These are phyloP conservation scores for Plasmopara muralis DNA, from an alignment of 352 stramenopile genomes.

Conservation along the genomic window DNA sequence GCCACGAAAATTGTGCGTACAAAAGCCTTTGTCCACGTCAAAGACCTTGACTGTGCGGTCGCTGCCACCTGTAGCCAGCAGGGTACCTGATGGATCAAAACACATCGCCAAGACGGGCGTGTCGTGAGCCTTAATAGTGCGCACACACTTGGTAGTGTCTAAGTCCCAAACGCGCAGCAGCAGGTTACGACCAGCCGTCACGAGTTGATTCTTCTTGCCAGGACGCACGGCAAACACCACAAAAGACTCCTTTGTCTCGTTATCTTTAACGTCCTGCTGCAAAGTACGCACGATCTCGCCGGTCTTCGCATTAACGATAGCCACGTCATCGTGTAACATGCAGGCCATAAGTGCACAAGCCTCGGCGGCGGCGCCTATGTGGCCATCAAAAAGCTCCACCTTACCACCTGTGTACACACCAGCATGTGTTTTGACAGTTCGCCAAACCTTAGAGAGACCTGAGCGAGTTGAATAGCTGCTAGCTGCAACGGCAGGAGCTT, in stretches of 20 bases:
- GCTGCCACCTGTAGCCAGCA: slow-evolving; percentile 94
- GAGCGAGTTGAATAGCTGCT: slow-evolving; percentile 57
- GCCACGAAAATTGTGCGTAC: slow-evolving; percentile 90
- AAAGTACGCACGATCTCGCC: slow-evolving; percentile 68
- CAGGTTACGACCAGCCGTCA: slow-evolving; percentile 80
- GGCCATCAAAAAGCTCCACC: slow-evolving; percentile 49
- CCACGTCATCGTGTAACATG: slow-evolving; percentile 80
- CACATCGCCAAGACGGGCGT: slow-evolving; percentile 81
- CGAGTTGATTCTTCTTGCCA: slow-evolving; percentile 65
- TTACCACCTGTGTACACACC: slow-evolving; percentile 83
- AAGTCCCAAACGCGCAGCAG: slow-evolving; percentile 82
- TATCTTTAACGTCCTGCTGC: slow-evolving; percentile 66
- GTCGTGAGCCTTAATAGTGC: slow-evolving; percentile 71
- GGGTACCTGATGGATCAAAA: slow-evolving; percentile 85
- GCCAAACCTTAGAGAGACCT: slow-evolving; percentile 76
- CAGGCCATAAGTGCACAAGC: slow-evolving; percentile 45
- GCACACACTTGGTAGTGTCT: slow-evolving; percentile 67
- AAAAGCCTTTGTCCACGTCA: slow-evolving; percentile 89
- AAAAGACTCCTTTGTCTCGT: slow-evolving; percentile 80
- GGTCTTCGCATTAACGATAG: slow-evolving; percentile 61
- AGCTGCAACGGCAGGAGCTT: slow-evolving; percentile 4
- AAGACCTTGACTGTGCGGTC: slow-evolving; percentile 95
- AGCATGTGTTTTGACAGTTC: slow-evolving; percentile 63
- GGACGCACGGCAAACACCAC: slow-evolving; percentile 73
- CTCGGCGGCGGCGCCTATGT: slow-evolving; percentile 12